Percentiles rank a stretch among this genome's conserved stretches.
These are phyloP conservation scores for Boletus eberwhitei DNA, from an alignment of 768 basidiomycete species.

Conservation along the genomic window DNA sequence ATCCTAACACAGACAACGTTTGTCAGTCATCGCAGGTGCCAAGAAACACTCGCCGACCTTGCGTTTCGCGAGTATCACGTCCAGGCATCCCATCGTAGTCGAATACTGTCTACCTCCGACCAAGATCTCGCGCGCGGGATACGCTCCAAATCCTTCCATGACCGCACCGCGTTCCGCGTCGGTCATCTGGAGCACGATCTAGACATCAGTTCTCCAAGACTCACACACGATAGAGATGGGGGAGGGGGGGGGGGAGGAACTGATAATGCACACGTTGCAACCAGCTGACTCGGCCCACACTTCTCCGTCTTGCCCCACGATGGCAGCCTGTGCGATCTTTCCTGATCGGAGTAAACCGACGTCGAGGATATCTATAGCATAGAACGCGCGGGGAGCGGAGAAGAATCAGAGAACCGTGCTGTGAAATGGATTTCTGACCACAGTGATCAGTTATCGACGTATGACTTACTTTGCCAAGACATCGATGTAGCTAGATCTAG, in stretches of 20 bases:
- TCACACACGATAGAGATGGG: neutral
- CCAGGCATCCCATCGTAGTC: slow-evolving; percentile 29
- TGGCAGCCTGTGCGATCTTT: slow-evolving; percentile 71
- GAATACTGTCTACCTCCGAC: slow-evolving; percentile 21
- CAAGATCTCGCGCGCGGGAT: slow-evolving; percentile 21
- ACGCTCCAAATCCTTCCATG: slow-evolving; percentile 15
- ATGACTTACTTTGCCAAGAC: slow-evolving; percentile 28
- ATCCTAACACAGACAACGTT: neutral
- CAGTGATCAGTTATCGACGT: neutral
- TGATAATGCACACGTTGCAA: slow-evolving; percentile 23
- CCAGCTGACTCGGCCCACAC: slow-evolving; percentile 31
- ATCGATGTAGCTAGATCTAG: slow-evolving; percentile 10
- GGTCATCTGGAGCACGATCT: slow-evolving; percentile 18
- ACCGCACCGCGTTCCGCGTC: slow-evolving; percentile 19
- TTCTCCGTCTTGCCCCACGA: slow-evolving; percentile 30
- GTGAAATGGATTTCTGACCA: neutral
- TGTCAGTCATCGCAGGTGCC: neutral
- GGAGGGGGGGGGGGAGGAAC: neutral
- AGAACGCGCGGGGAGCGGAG: neutral
- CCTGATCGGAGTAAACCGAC: slow-evolving; percentile 70
- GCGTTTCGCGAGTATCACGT: slow-evolving; percentile 24
- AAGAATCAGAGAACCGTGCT: neutral
- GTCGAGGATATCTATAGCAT: slow-evolving; percentile 73
- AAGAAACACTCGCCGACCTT: slow-evolving; percentile 5
- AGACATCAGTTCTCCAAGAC: neutral